Percentiles rank a stretch among this genome's conserved stretches.
Conservation (phyloP, 176 grass and related monocot genomes). For the Calamus simplicifolius region DNA sequence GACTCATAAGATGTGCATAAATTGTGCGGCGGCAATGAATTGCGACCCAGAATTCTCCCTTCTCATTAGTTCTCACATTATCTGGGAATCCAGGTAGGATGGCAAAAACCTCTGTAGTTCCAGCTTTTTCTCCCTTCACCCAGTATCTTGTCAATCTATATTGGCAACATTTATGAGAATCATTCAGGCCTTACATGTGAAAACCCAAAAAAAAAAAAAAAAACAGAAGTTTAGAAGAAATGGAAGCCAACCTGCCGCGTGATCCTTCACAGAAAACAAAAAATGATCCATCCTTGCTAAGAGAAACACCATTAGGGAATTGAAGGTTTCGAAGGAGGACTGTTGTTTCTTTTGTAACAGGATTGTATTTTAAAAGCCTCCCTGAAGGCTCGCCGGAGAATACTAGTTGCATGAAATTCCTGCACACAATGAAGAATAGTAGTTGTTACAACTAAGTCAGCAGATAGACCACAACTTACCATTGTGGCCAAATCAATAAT, state of each 20-base stretch:
- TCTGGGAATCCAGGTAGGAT: slow-evolving; percentile 88
- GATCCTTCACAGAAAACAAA: slow-evolving; percentile 81
- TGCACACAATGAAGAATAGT: slow-evolving; percentile 12
- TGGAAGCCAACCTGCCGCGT: slow-evolving; percentile 41
- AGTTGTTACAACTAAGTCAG: too few species aligned
- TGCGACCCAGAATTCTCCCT: slow-evolving; percentile 96
- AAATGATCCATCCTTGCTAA: slow-evolving; percentile 90
- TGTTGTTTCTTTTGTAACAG: slow-evolving; percentile 62
- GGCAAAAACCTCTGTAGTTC: slow-evolving; percentile 57
- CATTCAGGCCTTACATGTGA: background rate
- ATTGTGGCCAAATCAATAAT: too few species aligned
- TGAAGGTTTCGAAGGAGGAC: slow-evolving; percentile 61
- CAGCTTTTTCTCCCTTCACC: slow-evolving; percentile 87
- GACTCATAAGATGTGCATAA: slow-evolving; percentile 46
- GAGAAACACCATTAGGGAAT: slow-evolving; percentile 82
- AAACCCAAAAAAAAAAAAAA: background rate
- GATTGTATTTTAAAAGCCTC: slow-evolving; percentile 73
- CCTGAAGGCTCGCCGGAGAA: slow-evolving; percentile 78
- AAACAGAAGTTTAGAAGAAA: background rate
- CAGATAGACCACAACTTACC: too few species aligned
- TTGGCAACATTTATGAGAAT: slow-evolving; percentile 1
- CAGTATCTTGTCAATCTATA: slow-evolving; percentile 74
- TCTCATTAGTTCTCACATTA: slow-evolving; percentile 75
- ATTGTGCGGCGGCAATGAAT: slow-evolving; percentile 49
- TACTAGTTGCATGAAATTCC: slow-evolving; percentile 84